Evolutionary conservation across 306 rosid species (phyloP).

Genomic region (Senna tora): DNA sequence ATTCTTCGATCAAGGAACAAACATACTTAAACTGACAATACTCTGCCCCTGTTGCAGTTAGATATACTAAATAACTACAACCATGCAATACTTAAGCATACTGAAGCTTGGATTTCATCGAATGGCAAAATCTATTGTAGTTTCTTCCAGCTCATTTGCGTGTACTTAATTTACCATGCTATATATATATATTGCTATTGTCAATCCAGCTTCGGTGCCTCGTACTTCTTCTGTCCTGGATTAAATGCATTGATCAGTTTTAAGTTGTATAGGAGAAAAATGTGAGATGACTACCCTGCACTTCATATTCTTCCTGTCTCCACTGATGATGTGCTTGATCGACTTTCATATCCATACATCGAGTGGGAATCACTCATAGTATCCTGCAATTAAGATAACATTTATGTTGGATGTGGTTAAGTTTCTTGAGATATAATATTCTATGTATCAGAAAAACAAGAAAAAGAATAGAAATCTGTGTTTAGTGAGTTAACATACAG

Average conservation of each 20-base stretch:
- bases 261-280: background rate
- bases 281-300: background rate
- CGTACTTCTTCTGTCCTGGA: background rate
- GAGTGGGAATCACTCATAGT: constrained; percentile 39
- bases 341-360: constrained; percentile 48
- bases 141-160: background rate
- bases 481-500: constrained; percentile 46
- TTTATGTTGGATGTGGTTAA: background rate
- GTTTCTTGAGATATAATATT: background rate
- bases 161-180: too few species aligned
- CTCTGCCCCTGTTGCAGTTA: background rate
- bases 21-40: too few species aligned
- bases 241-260: background rate
- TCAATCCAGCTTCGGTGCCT: background rate
- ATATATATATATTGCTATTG: background rate
- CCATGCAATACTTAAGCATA: background rate
- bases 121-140: background rate
- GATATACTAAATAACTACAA: background rate
- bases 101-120: constrained; percentile 1
- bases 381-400: constrained; percentile 46
- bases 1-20: background rate
- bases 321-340: constrained; percentile 56
- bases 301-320: constrained; percentile 32
- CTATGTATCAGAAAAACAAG: background rate
- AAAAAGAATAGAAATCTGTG: background rate